phyloP scores from a whole-genome alignment of 2,329 filamentous ascomycete genomes.

The Volutella citrinella region DNA sequence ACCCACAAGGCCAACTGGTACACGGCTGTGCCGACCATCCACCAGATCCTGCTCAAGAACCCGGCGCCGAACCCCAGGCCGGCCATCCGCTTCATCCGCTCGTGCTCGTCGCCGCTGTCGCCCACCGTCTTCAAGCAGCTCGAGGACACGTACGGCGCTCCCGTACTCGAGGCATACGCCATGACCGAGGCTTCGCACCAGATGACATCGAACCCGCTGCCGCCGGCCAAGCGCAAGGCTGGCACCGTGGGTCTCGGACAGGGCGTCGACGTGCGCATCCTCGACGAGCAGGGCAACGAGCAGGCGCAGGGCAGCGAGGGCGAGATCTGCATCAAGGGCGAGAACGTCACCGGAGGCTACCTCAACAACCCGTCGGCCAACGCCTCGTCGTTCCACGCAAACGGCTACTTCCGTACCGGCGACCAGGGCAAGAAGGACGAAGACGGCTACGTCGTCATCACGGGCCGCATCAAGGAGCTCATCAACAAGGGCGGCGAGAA shows the following conservation, averaged over 20 bases:
- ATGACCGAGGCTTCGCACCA: conserved; percentile 91
- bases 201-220: conserved; percentile 75
- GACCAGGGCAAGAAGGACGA: conserved; percentile 80
- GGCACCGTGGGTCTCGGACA: conserved; percentile 81
- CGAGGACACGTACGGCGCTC: conserved; percentile 71
- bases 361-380: conserved; percentile 81
- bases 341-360: conserved; percentile 83
- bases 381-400: conserved; percentile 65
- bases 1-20: conserved; percentile 82
- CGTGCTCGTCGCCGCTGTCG: conserved; percentile 79
- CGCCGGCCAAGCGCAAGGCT: conserved; percentile 70
- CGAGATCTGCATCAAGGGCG: conserved; percentile 79
- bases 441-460: conserved; percentile 82
- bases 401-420: conserved; percentile 84
- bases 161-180: conserved; percentile 85
- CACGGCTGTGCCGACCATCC: conserved; percentile 88
- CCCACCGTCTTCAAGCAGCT: conserved; percentile 79
- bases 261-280: conserved; percentile 77
- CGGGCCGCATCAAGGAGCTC: conserved; percentile 88
- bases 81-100: conserved; percentile 80
- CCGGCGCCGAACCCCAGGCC: conserved; percentile 66
- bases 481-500: conserved; percentile 92
- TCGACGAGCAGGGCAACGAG: conserved; percentile 67
- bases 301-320: conserved; percentile 68
- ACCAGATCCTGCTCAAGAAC: conserved; percentile 80